Evolutionary conservation across 768 basidiomycete species (phyloP).

Genomic region (Tephrocybe sp.): DNA sequence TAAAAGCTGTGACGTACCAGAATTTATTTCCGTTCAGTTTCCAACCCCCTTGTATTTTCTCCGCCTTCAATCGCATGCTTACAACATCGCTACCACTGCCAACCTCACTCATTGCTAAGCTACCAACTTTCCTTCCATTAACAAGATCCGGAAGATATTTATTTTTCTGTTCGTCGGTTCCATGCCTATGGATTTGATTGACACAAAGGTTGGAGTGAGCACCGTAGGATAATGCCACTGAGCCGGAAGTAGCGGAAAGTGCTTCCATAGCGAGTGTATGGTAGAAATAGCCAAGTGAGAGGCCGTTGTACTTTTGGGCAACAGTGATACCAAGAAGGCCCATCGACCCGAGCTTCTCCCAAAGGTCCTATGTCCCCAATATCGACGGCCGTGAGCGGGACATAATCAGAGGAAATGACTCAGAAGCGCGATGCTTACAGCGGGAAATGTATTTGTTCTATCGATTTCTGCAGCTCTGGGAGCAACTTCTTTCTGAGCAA

Average conservation of each 20-base stretch:
- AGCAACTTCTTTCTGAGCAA: constrained; percentile 80
- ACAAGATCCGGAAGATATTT: constrained; percentile 84
- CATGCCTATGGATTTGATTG: constrained; percentile 83
- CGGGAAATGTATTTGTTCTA: constrained; percentile 77
- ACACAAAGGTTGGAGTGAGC: constrained; percentile 90
- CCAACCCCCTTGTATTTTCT: constrained; percentile 75
- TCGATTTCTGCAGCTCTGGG: constrained; percentile 87
- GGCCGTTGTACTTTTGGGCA: constrained; percentile 74
- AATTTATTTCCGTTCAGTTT: constrained; percentile 88
- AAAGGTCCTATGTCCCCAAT: constrained; percentile 57
- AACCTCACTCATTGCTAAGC: constrained; percentile 92
- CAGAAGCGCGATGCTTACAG: constrained; percentile 38
- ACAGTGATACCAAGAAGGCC: constrained; percentile 89
- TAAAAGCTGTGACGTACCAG: constrained; percentile 55
- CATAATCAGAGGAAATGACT: not conserved
- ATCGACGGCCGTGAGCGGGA: constrained; percentile 8
- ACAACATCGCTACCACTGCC: constrained; percentile 95
- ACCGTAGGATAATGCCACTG: constrained; percentile 88
- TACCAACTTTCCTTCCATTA: constrained; percentile 79
- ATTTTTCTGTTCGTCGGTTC: constrained; percentile 76
- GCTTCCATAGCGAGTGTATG: constrained; percentile 96
- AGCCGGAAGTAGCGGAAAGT: constrained; percentile 85
- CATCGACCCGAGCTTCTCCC: constrained; percentile 90
- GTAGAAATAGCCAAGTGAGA: constrained; percentile 80
- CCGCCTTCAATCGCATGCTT: constrained; percentile 83